Base-by-base conservation (phyloP, 75 land plant species). In the Cryptomeria japonica region DNA sequence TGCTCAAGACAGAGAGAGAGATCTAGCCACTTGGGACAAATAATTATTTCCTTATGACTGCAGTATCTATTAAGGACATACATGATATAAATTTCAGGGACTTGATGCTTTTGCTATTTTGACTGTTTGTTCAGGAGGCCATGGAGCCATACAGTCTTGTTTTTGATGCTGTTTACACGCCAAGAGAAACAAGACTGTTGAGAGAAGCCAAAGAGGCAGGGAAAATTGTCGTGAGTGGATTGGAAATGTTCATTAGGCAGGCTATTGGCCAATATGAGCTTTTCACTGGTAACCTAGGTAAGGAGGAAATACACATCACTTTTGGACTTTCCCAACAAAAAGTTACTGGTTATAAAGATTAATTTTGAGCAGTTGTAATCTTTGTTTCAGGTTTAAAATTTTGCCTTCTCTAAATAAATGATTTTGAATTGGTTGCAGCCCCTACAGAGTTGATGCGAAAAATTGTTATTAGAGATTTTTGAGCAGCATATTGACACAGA, bases 211-310 rank as follows among this genome's bases (percentile, higher is more conserved):
- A 85, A 78, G 97, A 95, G 58, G 61, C 82, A 55, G 97, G 97
- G 49, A 93, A 92, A 39, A 90, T 83, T 31, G 90, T 87, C 12
- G 97, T 96, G 32, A 92, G 95, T 79, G 97, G 97, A 80, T 83
- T 92, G 16, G 97, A 96, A 89, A 96, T 96, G 97, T 96, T 96
- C 91, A 89, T 92, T 28, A 89, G 96, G 47, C 97, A 96, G 73
- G 97, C 95, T 3, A 84, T 91, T 86, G 93, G 88, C n/a, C 97
- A 96, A 75, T 95, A 93, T 77, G 88, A 89, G 41, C 87, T 90
- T 58, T 96, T 96, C 90, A 95, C 97, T 55, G 92, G 89, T 58
- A 82, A 83, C 37, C 85, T 80, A 85, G 93, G 96, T 95, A 93
- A 83, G 13, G 42, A 51, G 83, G 49, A 39, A 22, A 41, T 32